Percentiles rank a stretch among this genome's conserved stretches.
Evolutionary conservation across 1,284 basidiomycete species (phyloP).

Genomic region (Rhodotorula sp.): DNA sequence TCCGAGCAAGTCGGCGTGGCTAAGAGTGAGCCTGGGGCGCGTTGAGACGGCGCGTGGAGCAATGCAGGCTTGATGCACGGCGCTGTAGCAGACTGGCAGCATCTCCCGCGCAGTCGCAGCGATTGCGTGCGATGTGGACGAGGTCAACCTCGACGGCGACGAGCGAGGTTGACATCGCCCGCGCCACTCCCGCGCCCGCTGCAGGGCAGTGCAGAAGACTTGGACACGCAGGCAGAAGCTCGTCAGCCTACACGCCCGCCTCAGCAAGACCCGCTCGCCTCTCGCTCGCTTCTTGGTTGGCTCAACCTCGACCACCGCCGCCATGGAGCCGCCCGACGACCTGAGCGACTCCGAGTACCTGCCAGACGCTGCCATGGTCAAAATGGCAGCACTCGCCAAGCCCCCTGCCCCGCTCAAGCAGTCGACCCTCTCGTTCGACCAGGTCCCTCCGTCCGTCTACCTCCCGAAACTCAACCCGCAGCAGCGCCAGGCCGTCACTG

Average conservation of each 20-base stretch:
- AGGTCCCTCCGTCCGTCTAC: constrained; percentile 13
- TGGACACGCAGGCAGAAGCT: too few species aligned
- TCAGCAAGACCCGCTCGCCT: background rate
- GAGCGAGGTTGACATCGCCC: too few species aligned
- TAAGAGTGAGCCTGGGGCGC: too few species aligned
- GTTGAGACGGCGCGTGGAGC: too few species aligned
- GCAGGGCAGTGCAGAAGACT: background rate
- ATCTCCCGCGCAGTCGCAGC: too few species aligned
- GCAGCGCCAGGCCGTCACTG: constrained; percentile 40
- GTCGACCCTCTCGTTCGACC: constrained; percentile 10
- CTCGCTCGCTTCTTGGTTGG: background rate
- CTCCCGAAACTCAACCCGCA: constrained; percentile 41
- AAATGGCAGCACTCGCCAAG: background rate
- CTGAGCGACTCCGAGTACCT: constrained; percentile 23
- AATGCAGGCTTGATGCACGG: too few species aligned
- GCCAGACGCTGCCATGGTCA: background rate
- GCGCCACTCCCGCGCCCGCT: too few species aligned
- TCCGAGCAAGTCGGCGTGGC: too few species aligned
- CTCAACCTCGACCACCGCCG: background rate
- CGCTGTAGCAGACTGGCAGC: too few species aligned
- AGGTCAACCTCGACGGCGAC: too few species aligned
- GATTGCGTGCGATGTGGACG: too few species aligned
- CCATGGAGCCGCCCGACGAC: constrained; percentile 30
- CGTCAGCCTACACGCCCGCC: background rate
- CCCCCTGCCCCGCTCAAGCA: constrained; percentile 11